These are phyloP conservation scores for Pharus latifolius DNA, from an alignment of 176 grass and related monocot species.

Conservation along the genomic window DNA sequence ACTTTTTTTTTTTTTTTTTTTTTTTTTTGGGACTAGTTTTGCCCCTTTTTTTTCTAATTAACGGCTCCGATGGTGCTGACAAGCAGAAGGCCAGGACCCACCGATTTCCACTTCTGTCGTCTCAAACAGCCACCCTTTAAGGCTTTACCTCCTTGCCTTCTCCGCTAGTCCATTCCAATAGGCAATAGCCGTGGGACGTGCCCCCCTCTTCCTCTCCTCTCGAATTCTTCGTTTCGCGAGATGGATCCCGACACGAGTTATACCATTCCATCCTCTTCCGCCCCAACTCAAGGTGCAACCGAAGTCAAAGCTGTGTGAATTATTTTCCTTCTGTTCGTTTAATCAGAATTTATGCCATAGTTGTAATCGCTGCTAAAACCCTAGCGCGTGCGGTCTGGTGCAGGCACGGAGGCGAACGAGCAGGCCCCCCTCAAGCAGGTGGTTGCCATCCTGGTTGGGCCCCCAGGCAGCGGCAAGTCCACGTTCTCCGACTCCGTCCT, in stretches of 20 bases:
- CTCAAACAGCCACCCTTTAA: background rate
- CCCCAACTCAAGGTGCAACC: constrained; percentile 7
- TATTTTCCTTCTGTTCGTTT: background rate
- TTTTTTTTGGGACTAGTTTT: background rate
- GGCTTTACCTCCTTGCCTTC: background rate
- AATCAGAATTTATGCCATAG: background rate
- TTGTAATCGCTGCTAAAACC: constrained; percentile 20
- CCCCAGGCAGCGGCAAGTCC: constrained; percentile 83
- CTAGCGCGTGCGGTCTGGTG: constrained; percentile 8
- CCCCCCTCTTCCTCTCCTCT: background rate
- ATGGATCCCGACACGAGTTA: constrained; percentile 17
- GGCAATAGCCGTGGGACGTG: background rate
- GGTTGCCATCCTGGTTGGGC: constrained; percentile 48
- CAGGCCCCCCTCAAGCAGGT: constrained; percentile 5
- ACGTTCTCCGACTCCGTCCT: constrained; percentile 72
- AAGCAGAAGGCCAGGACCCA: background rate
- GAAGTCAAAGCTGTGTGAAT: background rate
- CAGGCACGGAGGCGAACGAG: background rate
- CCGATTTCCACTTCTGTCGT: background rate
- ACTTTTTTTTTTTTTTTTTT: background rate
- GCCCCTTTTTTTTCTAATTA: background rate
- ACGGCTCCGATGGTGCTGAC: background rate
- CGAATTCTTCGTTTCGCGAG: background rate
- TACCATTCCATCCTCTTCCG: background rate
- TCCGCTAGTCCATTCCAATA: background rate